Evolutionary conservation across 75 land plant species (phyloP).

Genomic region (Pinus taeda): DNA sequence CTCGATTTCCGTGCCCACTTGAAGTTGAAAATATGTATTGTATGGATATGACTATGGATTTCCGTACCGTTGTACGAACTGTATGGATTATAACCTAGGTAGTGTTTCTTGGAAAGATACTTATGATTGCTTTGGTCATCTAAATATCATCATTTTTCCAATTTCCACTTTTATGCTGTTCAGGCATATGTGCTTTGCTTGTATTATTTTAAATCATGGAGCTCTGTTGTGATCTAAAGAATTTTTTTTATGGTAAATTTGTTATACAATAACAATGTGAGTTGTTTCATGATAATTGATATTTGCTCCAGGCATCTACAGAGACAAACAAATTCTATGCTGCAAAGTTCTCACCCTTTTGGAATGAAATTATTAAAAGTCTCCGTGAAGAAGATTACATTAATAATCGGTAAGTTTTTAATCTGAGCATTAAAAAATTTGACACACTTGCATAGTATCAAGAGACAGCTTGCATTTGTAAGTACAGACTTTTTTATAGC

Average conservation of each 20-base stretch:
- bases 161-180: neutral
- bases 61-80: no score
- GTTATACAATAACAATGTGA: neutral
- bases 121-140: neutral
- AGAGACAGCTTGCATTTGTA: neutral
- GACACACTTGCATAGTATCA: neutral
- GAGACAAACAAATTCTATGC: slow-evolving; percentile 52
- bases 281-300: neutral
- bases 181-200: neutral
- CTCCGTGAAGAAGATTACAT: slow-evolving; percentile 96
- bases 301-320: slow-evolving; percentile 20
- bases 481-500: neutral
- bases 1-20: no score
- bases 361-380: slow-evolving; percentile 89
- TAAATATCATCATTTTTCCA: neutral
- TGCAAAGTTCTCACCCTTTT: slow-evolving; percentile 79
- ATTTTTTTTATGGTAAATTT: neutral
- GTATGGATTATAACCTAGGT: no score
- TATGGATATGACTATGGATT: no score
- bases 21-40: no score
- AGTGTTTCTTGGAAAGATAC: neutral
- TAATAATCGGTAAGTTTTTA: slow-evolving; percentile 55
- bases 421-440: no score
- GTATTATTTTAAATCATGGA: neutral
- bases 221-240: neutral